Conservation (phyloP, 768 basidiomycete species). For the Trametes maxima region DNA sequence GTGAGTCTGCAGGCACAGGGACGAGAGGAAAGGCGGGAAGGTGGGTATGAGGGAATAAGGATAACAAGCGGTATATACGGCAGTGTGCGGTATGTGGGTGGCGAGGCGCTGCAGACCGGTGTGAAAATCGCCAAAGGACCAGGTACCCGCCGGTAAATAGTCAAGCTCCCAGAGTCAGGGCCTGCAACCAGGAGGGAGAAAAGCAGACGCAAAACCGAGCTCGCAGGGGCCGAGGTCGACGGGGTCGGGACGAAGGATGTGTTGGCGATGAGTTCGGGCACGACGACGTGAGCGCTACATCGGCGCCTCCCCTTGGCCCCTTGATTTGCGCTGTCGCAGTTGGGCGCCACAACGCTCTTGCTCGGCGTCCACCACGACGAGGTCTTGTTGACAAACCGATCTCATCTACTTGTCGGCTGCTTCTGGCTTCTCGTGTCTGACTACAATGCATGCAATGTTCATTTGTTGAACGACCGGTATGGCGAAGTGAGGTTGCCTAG, state of each 20-base stretch:
- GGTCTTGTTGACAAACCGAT: not conserved
- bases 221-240: slow-evolving; percentile 8
- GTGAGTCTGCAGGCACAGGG: not conserved
- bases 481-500: no score
- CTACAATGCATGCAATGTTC: no score
- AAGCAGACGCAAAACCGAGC: not conserved
- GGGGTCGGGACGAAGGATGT: not conserved
- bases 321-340: not conserved
- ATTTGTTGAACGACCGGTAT: no score
- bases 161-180: not conserved
- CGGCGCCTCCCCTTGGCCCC: not conserved
- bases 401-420: not conserved
- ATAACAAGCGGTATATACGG: slow-evolving; percentile 6
- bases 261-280: slow-evolving; percentile 2
- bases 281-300: not conserved
- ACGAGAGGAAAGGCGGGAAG: not conserved
- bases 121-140: not conserved
- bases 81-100: not conserved
- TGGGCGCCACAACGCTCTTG: slow-evolving; percentile 19
- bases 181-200: not conserved
- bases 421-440: not conserved
- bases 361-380: not conserved
- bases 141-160: slow-evolving; percentile 1
- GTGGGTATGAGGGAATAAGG: slow-evolving; percentile 10
- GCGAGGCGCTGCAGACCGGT: slow-evolving; percentile 18